These are phyloP conservation scores for Boletus huronensis DNA, from an alignment of 768 basidiomycete species.

Conservation along the genomic window DNA sequence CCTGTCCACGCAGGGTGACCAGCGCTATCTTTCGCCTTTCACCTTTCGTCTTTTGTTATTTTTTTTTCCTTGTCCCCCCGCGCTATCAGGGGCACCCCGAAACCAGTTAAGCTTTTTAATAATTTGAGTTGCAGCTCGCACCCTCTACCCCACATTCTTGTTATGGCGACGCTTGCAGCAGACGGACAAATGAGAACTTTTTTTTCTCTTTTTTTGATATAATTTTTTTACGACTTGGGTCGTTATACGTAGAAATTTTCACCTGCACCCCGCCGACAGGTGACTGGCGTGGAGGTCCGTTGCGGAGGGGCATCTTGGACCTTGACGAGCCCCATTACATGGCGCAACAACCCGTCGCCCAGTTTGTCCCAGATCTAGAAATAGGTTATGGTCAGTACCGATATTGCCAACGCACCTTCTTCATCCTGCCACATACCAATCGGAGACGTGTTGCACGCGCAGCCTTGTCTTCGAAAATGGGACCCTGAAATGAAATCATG, in stretches of 20 bases:
- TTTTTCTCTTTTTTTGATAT: background rate
- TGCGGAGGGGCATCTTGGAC: background rate
- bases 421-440: slow-evolving; percentile 14
- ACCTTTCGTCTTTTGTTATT: background rate
- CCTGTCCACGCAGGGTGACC: background rate
- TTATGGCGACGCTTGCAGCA: slow-evolving; percentile 2
- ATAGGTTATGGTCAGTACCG: slow-evolving; percentile 7
- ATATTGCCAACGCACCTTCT: background rate
- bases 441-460: background rate
- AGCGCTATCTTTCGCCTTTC: background rate
- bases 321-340: background rate
- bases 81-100: background rate
- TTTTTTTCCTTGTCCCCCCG: background rate
- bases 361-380: slow-evolving; percentile 3
- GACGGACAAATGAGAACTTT: background rate
- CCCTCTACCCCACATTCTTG: slow-evolving; percentile 15
- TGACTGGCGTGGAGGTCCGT: background rate
- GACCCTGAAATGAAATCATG: slow-evolving; percentile 4
- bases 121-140: slow-evolving; percentile 20
- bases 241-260: background rate
- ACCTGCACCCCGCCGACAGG: background rate
- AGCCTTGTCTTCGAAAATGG: background rate
- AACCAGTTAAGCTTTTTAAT: slow-evolving; percentile 26
- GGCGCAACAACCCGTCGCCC: slow-evolving; percentile 11
- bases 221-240: background rate